These are phyloP conservation scores for Areca catechu DNA, from an alignment of 176 grass and related monocot species.

Conservation along the genomic window DNA sequence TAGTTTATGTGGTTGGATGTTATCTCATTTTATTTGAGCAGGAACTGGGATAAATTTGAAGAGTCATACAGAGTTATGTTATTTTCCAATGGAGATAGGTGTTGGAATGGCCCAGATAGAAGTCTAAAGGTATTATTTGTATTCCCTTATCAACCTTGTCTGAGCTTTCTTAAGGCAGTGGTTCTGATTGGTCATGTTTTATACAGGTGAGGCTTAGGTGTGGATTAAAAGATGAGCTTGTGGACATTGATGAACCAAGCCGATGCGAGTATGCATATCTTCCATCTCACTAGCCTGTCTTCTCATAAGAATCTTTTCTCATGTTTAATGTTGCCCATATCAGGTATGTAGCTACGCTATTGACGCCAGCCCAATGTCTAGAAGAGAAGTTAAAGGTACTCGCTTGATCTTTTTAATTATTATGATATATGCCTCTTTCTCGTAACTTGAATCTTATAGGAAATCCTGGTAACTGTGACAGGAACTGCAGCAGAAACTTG, in stretches of 20 bases:
- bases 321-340: neutral
- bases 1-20: neutral
- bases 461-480: conserved; percentile 24
- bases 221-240: conserved; percentile 74
- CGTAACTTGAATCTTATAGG: conserved; percentile 13
- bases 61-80: conserved; percentile 74
- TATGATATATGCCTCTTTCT: neutral
- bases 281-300: neutral
- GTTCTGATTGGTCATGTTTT: conserved; percentile 8
- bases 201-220: conserved; percentile 82
- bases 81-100: conserved; percentile 78
- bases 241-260: conserved; percentile 81
- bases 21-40: conserved; percentile 26
- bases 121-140: conserved; percentile 58
- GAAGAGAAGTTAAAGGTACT: conserved; percentile 83
- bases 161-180: neutral
- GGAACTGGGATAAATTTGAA: conserved; percentile 95
- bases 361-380: conserved; percentile 56
- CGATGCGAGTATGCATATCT: conserved; percentile 86
- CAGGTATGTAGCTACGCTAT: conserved; percentile 79
- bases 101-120: conserved; percentile 96
- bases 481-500: conserved; percentile 74
- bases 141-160: neutral
- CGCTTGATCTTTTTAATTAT: neutral
- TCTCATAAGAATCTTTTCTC: conserved; percentile 9